Conservation (phyloP, 495 filamentous ascomycete genomes). For the Podospora didyma region DNA sequence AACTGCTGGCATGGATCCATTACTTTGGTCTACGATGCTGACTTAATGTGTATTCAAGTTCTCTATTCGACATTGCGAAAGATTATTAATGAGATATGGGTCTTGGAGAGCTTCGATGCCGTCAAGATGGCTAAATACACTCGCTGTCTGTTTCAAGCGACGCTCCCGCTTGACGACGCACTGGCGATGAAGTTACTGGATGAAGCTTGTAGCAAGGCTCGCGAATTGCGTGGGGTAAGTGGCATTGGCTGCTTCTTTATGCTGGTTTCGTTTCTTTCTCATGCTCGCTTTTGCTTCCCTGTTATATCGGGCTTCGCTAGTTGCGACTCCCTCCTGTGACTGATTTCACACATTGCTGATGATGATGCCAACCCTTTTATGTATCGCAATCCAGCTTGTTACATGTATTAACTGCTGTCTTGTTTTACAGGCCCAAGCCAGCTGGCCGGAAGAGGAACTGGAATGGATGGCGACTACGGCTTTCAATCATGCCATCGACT, state of each 20-base stretch:
- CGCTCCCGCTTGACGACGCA: conserved; percentile 43
- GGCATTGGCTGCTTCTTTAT: background rate
- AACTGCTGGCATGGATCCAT: background rate
- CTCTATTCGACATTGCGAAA: conserved; percentile 51
- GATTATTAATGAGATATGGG: conserved; percentile 62
- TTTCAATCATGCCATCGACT: conserved; percentile 76
- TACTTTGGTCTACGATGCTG: background rate
- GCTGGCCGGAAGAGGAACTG: conserved; percentile 67
- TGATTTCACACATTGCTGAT: too few species aligned
- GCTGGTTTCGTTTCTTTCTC: background rate
- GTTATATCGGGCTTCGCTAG: too few species aligned
- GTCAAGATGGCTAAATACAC: conserved; percentile 64
- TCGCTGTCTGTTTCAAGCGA: conserved; percentile 65
- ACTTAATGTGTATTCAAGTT: conserved; percentile 19
- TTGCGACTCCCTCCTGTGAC: too few species aligned
- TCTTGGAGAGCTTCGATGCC: conserved; percentile 45
- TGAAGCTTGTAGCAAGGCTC: conserved; percentile 49
- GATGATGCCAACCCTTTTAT: too few species aligned
- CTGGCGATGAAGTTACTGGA: conserved; percentile 53
- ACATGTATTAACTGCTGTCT: background rate
- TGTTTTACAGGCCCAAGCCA: conserved; percentile 37
- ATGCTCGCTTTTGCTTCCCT: background rate
- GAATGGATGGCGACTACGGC: conserved; percentile 70
- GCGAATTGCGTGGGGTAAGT: conserved; percentile 38
- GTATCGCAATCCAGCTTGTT: too few species aligned